phyloP scores from a whole-genome alignment of 176 grass and related monocot genomes.

The Zoysia japonica region DNA sequence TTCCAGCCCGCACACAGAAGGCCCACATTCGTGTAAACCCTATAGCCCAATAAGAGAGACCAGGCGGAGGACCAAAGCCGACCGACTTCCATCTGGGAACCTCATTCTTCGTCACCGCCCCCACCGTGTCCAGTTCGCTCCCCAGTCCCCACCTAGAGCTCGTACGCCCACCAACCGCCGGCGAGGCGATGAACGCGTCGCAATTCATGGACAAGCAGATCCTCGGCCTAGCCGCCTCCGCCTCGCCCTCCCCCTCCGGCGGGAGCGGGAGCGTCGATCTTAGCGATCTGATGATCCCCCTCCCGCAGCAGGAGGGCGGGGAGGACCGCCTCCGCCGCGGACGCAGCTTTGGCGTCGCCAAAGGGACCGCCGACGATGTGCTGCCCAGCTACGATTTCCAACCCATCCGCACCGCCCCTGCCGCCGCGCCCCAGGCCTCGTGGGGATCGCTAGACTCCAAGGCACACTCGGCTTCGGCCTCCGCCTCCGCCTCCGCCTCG shows the following conservation, averaged over 20 bases:
- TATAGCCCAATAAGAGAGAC: constrained; percentile 1
- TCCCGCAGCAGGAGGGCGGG: constrained; percentile 48
- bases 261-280: constrained; percentile 38
- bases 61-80: not conserved
- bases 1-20: not conserved
- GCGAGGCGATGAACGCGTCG: constrained; percentile 44
- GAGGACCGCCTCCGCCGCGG: constrained; percentile 47
- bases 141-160: not conserved
- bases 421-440: constrained; percentile 21
- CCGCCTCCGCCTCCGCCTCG: constrained; percentile 40
- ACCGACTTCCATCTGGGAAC: not conserved
- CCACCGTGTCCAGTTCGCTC: constrained; percentile 24
- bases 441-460: constrained; percentile 58
- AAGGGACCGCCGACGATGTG: constrained; percentile 45
- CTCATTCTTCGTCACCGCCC: not conserved
- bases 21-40: not conserved
- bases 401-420: constrained; percentile 48
- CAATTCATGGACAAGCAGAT: constrained; percentile 73
- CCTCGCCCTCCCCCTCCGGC: constrained; percentile 12
- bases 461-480: constrained; percentile 43
- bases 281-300: constrained; percentile 66
- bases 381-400: constrained; percentile 79
- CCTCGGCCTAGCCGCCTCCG: constrained; percentile 46
- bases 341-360: constrained; percentile 24
- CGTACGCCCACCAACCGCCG: constrained; percentile 20